Evolutionary conservation across 371 early-diverging fungal species (phyloP), one percentile per base, ranked within the genome.

Genomic region (Mortierella sp.): DNA sequence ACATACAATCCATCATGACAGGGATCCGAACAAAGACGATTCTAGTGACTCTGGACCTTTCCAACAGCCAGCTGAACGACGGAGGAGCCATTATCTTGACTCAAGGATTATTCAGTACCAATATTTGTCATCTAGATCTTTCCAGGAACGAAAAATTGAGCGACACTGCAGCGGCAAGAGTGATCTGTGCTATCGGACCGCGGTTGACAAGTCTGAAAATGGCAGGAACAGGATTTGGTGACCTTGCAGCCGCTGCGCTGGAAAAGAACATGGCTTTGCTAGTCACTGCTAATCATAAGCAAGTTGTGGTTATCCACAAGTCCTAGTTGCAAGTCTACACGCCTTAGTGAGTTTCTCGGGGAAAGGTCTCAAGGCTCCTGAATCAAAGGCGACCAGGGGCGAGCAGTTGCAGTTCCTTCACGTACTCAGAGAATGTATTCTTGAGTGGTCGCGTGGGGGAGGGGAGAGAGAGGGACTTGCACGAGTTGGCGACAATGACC

Each of bases 201-300:
- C 54, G 76, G 9, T 47, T 74, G 21, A 48, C 65, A 2, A 68
- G 69, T 46, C 43, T 74, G 8, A 68, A 64, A 51, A 74, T 74
- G 76, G 64, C 76, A 6, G 69, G 61, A 39, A 69, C 76, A 21
- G 69, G 76, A 23, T 76, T 76, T 21, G 76, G 76, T 26, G 76
- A 76, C 18, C 26, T 48, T 19, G 70, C 76, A 14, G 66, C 70
- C 0, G 49, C 59, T 14, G 73, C 73, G 1, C 45, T 73, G 31
- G 60, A 59, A 24, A 73, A 64, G 54, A 73, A 64, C 48, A 73
- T 73, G 73, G 73, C n/a, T n/a, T n/a, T n/a, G n/a, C n/a, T n/a
- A 73, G 19, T 67, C 68, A 1, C 63, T 73, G 24, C 67, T 68
- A 21, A 53, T 73, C 59, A 67, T 51, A 0, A 62, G 49, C 10